These are phyloP conservation scores for Aspergillus luchuensis DNA, from an alignment of 2,329 filamentous ascomycete species.

Conservation along the genomic window DNA sequence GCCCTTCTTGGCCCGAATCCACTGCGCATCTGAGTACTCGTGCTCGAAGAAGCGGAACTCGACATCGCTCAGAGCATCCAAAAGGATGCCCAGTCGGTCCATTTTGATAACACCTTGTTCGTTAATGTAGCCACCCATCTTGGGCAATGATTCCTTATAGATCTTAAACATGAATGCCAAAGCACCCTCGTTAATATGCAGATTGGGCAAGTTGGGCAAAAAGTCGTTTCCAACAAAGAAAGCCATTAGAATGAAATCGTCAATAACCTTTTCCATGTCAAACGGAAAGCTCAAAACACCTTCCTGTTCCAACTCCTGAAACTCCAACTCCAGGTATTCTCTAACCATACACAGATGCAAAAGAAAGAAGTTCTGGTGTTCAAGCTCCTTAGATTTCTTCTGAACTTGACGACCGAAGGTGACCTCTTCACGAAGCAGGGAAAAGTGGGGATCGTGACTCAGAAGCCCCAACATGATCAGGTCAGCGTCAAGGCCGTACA, in stretches of 20 bases:
- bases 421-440: slow-evolving; percentile 92
- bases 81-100: slow-evolving; percentile 71
- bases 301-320: slow-evolving; percentile 82
- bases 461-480: slow-evolving; percentile 97
- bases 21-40: slow-evolving; percentile 83
- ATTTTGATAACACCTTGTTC: slow-evolving; percentile 92
- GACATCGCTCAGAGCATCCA: slow-evolving; percentile 83
- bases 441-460: slow-evolving; percentile 98
- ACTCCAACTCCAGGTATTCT: slow-evolving; percentile 95
- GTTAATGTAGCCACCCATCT: slow-evolving; percentile 92
- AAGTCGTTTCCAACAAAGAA: slow-evolving; percentile 99
- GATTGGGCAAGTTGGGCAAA: slow-evolving; percentile 88
- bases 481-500: slow-evolving; percentile 96
- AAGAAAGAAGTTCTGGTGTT: slow-evolving; percentile 98
- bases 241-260: slow-evolving; percentile 99
- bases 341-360: slow-evolving; percentile 97
- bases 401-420: slow-evolving; percentile 89
- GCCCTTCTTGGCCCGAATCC: slow-evolving; percentile 85
- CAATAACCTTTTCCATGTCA: slow-evolving; percentile 93
- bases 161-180: slow-evolving; percentile 95
- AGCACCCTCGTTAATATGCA: slow-evolving; percentile 98
- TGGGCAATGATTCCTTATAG: slow-evolving; percentile 87
- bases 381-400: slow-evolving; percentile 89
- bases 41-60: slow-evolving; percentile 92
- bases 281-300: slow-evolving; percentile 75